These are phyloP conservation scores for Candida vaughaniae DNA, from an alignment of 805 yeast species.

Conservation along the genomic window DNA sequence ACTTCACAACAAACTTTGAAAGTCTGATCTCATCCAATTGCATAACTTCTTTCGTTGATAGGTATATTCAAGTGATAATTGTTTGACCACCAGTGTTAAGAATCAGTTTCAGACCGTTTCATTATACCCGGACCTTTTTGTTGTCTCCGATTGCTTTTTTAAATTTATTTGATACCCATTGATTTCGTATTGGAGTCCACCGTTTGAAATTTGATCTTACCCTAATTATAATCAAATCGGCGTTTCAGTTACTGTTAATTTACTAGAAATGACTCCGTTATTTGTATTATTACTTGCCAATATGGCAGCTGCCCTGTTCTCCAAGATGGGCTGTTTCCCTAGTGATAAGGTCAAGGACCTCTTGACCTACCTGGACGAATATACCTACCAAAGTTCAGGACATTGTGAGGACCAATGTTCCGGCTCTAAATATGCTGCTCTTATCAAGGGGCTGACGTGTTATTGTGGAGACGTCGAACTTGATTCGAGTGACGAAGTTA, in stretches of 20 bases:
- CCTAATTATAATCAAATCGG: no score
- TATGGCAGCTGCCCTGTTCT: conserved; percentile 5
- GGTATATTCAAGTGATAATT: no score
- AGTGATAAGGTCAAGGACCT: conserved; percentile 25
- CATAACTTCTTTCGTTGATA: no score
- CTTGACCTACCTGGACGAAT: conserved; percentile 46
- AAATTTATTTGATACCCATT: neutral
- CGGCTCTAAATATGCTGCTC: conserved; percentile 37
- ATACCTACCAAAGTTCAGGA: conserved; percentile 58
- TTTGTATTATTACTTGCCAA: neutral
- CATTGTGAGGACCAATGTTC: conserved; percentile 56
- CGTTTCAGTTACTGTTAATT: no score
- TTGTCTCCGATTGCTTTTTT: no score
- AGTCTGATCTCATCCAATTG: no score
- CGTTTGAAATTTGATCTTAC: no score
- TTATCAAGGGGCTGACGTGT: conserved; percentile 35
- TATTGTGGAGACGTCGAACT: conserved; percentile 36
- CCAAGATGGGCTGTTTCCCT: conserved; percentile 24
- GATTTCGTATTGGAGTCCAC: no score
- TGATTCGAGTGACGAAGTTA: conserved; percentile 26
- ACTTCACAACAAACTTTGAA: no score
- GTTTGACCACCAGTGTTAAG: neutral
- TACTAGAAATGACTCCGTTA: neutral
- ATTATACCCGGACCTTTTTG: no score
- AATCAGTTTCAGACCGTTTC: no score